Conservation (phyloP, 2,329 filamentous ascomycete species). For the Cadophora sp. region DNA sequence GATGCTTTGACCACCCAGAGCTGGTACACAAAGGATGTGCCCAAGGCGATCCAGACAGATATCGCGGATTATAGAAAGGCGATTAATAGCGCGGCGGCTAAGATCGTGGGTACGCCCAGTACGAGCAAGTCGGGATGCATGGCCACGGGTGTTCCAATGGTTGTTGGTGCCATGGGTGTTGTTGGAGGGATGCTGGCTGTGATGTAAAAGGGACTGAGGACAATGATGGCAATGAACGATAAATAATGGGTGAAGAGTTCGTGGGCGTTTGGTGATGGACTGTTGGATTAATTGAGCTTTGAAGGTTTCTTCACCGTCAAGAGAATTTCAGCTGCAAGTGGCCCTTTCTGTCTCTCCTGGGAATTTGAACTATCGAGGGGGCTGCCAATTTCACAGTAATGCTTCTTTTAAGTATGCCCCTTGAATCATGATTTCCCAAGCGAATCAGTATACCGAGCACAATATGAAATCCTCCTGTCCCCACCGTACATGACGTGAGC, state of each 20-base stretch:
- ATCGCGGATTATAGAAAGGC: constrained; percentile 28
- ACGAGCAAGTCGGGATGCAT: constrained; percentile 26
- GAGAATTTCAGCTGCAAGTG: too few species aligned
- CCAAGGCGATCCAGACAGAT: constrained; percentile 30
- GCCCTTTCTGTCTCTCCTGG: too few species aligned
- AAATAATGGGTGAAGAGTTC: background rate
- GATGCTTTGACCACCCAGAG: constrained; percentile 23
- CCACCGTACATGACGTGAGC: too few species aligned
- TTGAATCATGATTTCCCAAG: too few species aligned
- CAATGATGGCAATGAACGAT: background rate
- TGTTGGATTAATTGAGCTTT: background rate
- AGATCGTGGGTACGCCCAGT: constrained; percentile 32
- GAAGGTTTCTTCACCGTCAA: background rate
- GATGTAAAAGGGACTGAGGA: background rate
- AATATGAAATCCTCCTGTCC: too few species aligned
- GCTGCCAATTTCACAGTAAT: too few species aligned
- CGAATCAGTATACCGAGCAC: too few species aligned
- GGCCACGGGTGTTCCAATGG: constrained; percentile 24
- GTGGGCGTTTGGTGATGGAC: background rate
- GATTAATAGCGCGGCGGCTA: constrained; percentile 29
- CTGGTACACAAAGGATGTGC: constrained; percentile 39
- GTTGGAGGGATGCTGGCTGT: constrained; percentile 24
- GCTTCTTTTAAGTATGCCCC: too few species aligned
- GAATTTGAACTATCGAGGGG: too few species aligned
- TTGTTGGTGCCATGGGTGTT: constrained; percentile 28